Percentiles rank a stretch among this genome's conserved stretches.
phyloP scores from a whole-genome alignment of 441 rosid genomes.

The Raphanus hybrid region DNA sequence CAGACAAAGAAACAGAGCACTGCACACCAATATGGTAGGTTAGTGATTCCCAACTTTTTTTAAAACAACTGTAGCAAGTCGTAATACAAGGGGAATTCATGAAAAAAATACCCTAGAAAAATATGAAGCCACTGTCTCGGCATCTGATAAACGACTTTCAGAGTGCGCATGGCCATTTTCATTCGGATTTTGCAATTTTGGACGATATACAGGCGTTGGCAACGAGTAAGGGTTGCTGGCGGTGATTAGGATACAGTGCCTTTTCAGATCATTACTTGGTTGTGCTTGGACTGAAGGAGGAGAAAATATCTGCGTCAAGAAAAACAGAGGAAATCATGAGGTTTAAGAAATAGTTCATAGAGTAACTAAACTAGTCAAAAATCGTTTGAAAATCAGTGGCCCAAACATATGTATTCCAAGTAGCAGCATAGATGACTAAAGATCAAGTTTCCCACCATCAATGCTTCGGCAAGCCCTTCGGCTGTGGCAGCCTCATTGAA shows the following conservation, averaged over 20 bases:
- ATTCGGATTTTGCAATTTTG: slow-evolving; percentile 60
- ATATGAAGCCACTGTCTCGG: slow-evolving; percentile 84
- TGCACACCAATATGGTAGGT: slow-evolving; percentile 52
- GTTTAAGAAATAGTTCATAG: background rate
- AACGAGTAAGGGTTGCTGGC: slow-evolving; percentile 93
- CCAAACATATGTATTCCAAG: slow-evolving; percentile 17
- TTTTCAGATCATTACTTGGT: slow-evolving; percentile 72
- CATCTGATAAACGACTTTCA: slow-evolving; percentile 87
- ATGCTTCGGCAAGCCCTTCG: slow-evolving; percentile 95
- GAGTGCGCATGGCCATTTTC: slow-evolving; percentile 66
- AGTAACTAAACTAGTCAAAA: slow-evolving; percentile 21
- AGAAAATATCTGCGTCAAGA: slow-evolving; percentile 75
- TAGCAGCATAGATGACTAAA: slow-evolving; percentile 15
- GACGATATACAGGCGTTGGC: slow-evolving; percentile 94
- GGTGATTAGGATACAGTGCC: slow-evolving; percentile 89
- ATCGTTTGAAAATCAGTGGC: slow-evolving; percentile 5
- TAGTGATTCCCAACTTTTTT: slow-evolving; percentile 34
- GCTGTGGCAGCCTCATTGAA: slow-evolving; percentile 96
- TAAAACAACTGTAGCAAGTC: slow-evolving; percentile 1
- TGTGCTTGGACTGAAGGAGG: slow-evolving; percentile 70
- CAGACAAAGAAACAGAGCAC: slow-evolving; percentile 84
- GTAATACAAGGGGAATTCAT: slow-evolving; percentile 23
- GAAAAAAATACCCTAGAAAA: slow-evolving; percentile 65
- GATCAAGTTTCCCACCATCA: slow-evolving; percentile 66
- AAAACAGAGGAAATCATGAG: slow-evolving; percentile 39